Conservation (phyloP, 176 grass and related monocot species). For the Aechmea fasciata region DNA sequence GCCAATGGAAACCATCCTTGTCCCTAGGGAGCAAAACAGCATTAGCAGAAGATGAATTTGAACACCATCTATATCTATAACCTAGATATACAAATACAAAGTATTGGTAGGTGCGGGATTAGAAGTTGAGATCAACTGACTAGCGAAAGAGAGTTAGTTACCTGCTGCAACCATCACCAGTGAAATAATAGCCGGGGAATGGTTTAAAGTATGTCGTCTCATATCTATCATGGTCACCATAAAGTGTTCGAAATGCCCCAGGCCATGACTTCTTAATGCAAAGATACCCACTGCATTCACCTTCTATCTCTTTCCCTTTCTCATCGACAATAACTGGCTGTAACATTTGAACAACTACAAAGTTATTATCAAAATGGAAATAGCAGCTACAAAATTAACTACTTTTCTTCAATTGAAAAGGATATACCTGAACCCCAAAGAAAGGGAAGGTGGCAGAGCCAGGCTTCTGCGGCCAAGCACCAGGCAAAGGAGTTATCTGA, state of each 20-base stretch:
- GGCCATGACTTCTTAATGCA: constrained; percentile 98
- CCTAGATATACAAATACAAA: neutral
- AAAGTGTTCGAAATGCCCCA: constrained; percentile 85
- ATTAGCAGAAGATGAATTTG: constrained; percentile 4
- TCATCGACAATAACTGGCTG: constrained; percentile 92
- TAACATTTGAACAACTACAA: constrained; percentile 4
- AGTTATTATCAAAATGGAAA: constrained; percentile 4
- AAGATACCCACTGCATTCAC: constrained; percentile 98
- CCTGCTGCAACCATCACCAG: constrained; percentile 97
- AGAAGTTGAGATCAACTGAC: neutral
- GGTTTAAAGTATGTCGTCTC: constrained; percentile 98
- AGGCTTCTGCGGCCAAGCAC: constrained; percentile 90
- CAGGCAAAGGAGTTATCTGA: constrained; percentile 90
- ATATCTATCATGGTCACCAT: constrained; percentile 96
- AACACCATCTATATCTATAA: neutral
- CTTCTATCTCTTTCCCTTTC: constrained; percentile 77
- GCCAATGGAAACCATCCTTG: constrained; percentile 86
- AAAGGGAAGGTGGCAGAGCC: constrained; percentile 95
- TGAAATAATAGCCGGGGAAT: constrained; percentile 94
- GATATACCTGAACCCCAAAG: constrained; percentile 84
- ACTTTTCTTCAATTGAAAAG: too few species aligned
- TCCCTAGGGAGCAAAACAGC: constrained; percentile 47
- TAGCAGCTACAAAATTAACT: too few species aligned
- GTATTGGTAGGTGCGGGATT: neutral
- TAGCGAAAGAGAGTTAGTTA: constrained; percentile 12